Conservation (phyloP, 495 filamentous ascomycete species). For the Neurospora tetraspora region DNA sequence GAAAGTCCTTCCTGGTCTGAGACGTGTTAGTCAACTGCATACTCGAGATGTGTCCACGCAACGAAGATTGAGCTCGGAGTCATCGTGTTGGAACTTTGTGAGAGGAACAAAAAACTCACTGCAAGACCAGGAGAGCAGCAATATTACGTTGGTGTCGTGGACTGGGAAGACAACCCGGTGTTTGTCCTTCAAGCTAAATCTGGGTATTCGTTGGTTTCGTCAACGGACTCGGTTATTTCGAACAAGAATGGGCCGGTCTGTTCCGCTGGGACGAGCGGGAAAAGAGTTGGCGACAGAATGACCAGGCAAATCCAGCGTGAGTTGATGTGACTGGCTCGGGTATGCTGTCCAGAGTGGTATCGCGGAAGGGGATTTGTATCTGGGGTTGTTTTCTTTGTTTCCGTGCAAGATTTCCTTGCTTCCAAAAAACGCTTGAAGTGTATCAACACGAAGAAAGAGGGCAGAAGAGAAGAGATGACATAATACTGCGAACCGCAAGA, state of each 20-base stretch:
- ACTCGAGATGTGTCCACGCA: not conserved
- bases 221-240: not conserved
- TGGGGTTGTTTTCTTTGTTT: not conserved
- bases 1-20: not conserved
- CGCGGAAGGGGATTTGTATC: not conserved
- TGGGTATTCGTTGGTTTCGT: not conserved
- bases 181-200: not conserved
- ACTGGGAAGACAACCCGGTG: not conserved
- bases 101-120: not conserved
- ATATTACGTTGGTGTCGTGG: not conserved
- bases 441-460: constrained; percentile 4
- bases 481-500: constrained; percentile 12
- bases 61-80: not conserved
- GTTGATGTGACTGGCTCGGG: not conserved
- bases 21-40: not conserved
- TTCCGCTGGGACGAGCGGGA: not conserved
- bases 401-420: not conserved
- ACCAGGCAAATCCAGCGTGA: not conserved
- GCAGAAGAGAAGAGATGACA: constrained; percentile 11
- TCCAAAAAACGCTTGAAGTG: constrained; percentile 14
- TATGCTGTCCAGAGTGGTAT: not conserved
- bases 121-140: not conserved
- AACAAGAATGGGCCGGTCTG: not conserved
- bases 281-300: not conserved
- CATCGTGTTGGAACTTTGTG: not conserved